Evolutionary conservation across 768 basidiomycete species (phyloP).

Genomic region (Mycena belliarum): DNA sequence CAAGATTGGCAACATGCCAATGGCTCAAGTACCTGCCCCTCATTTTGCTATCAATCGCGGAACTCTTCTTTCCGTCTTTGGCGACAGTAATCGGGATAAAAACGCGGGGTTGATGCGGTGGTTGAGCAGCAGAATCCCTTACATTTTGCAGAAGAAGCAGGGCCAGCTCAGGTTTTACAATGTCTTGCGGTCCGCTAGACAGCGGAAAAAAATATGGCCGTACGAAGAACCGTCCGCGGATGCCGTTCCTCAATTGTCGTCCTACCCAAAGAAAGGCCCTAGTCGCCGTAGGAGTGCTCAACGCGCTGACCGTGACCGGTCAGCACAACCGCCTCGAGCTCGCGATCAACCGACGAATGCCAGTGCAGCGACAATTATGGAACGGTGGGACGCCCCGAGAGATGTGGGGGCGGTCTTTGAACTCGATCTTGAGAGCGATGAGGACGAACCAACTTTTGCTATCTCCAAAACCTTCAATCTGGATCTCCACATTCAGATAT

Average conservation of each 20-base stretch:
- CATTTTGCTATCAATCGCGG: conserved; percentile 54
- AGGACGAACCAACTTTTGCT: conserved; percentile 23
- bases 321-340: background rate
- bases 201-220: conserved; percentile 24
- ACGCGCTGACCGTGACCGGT: too few species aligned
- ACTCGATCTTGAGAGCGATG: conserved; percentile 41
- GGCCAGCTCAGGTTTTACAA: conserved; percentile 45
- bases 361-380: conserved; percentile 6
- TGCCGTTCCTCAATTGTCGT: conserved; percentile 16
- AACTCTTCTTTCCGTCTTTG: conserved; percentile 59
- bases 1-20: conserved; percentile 31
- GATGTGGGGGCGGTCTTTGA: conserved; percentile 31
- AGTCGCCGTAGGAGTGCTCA: too few species aligned
- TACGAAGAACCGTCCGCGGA: conserved; percentile 22
- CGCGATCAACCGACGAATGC: background rate
- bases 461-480: conserved; percentile 48
- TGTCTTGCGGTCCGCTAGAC: conserved; percentile 29
- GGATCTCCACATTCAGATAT: conserved; percentile 54
- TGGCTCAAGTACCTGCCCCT: conserved; percentile 46
- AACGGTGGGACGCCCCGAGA: conserved; percentile 14
- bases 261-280: background rate
- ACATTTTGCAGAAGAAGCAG: conserved; percentile 50
- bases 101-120: conserved; percentile 62
- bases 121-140: conserved; percentile 48
- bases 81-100: conserved; percentile 59